Percentiles rank a stretch among this genome's conserved stretches.
These are phyloP conservation scores for Kokia cookei DNA, from an alignment of 441 rosid species.

Conservation along the genomic window DNA sequence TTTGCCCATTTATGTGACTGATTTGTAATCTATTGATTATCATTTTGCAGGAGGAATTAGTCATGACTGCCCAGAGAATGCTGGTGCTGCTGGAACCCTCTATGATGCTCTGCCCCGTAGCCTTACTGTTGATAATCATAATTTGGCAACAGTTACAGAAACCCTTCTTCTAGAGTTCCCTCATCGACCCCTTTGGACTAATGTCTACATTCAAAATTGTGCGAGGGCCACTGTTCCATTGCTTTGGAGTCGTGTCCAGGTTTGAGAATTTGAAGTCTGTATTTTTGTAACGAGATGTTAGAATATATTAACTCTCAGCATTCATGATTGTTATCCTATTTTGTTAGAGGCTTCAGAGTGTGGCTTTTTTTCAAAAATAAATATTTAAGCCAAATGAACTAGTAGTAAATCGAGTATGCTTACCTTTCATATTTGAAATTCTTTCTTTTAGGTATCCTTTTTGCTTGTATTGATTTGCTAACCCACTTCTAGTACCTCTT, in stretches of 20 bases:
- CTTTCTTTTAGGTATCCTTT: not conserved
- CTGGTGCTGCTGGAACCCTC: conserved; percentile 96
- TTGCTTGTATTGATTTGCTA: not conserved
- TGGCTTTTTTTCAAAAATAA: not conserved
- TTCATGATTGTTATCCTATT: not conserved
- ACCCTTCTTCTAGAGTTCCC: conserved; percentile 97
- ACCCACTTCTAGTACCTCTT: not conserved
- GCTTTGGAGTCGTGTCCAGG: conserved; percentile 99
- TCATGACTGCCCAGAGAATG: conserved; percentile 76
- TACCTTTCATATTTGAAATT: not conserved
- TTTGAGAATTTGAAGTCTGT: conserved; percentile 16
- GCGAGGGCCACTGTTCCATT: conserved; percentile 96
- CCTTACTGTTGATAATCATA: conserved; percentile 84
- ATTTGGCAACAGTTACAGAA: conserved; percentile 83
- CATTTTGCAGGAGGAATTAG: conserved; percentile 73
- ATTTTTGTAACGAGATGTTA: not conserved
- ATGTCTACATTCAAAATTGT: conserved; percentile 77
- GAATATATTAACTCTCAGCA: not conserved
- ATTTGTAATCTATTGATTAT: not conserved
- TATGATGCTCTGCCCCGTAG: conserved; percentile 99
- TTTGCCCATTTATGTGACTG: not conserved
- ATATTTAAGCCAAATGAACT: not conserved
- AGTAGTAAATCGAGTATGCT: not conserved
- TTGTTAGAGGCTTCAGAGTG: not conserved
- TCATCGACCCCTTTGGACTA: conserved; percentile 74